Conservation (phyloP, 306 rosid species). For the Acmispon strigosus region DNA sequence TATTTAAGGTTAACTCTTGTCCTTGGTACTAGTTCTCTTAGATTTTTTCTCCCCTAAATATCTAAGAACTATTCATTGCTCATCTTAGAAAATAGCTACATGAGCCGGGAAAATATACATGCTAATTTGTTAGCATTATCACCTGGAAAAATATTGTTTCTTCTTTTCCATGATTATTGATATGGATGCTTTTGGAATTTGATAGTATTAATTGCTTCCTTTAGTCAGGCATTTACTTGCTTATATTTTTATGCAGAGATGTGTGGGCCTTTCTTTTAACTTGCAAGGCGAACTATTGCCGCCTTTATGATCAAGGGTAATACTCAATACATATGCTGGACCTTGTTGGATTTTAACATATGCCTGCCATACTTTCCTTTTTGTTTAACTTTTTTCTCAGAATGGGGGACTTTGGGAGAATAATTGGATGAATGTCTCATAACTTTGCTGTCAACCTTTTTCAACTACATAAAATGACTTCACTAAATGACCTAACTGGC, state of each 20-base stretch:
- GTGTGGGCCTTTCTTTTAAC: conserved; percentile 94
- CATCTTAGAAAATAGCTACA: background rate
- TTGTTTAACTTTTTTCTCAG: background rate
- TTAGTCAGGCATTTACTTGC: conserved; percentile 27
- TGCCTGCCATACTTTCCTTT: conserved; percentile 7
- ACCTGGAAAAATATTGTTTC: background rate
- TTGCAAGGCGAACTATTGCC: conserved; percentile 80
- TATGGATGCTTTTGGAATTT: conserved; percentile 9
- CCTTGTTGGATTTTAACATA: background rate
- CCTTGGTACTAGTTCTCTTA: background rate
- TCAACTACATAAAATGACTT: background rate
- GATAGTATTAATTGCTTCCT: conserved; percentile 8
- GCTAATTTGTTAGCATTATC: background rate
- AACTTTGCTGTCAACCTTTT: background rate
- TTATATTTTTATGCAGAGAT: conserved; percentile 59
- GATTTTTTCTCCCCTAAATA: background rate
- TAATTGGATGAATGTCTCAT: conserved; percentile 9
- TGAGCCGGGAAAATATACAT: background rate
- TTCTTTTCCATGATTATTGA: conserved; percentile 18
- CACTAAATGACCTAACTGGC: background rate
- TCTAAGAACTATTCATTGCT: background rate
- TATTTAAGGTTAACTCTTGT: background rate
- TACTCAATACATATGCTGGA: conserved; percentile 13
- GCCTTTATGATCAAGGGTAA: conserved; percentile 98
- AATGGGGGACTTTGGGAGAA: background rate